phyloP scores from a whole-genome alignment of 2,329 filamentous ascomycete genomes.

The Teratosphaeria pseudoeucalypti region DNA sequence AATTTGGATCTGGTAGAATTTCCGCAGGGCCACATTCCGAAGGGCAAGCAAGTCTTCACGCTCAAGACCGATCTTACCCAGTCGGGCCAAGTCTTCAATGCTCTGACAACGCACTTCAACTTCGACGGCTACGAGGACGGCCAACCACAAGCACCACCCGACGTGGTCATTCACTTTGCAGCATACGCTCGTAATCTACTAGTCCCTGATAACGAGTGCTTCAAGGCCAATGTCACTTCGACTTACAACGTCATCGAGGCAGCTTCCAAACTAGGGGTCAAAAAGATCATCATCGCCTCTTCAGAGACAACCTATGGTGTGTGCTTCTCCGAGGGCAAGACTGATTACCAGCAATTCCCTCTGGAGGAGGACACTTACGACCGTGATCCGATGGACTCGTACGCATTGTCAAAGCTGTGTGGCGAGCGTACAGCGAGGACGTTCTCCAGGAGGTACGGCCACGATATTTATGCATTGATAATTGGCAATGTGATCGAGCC shows the following conservation, averaged over 20 bases:
- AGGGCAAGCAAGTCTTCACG: slow-evolving; percentile 34
- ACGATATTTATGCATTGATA: slow-evolving; percentile 50
- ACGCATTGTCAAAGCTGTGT: slow-evolving; percentile 51
- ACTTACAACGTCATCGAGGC: slow-evolving; percentile 56
- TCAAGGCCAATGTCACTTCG: slow-evolving; percentile 43
- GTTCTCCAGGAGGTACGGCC: slow-evolving; percentile 45
- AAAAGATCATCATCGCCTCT: slow-evolving; percentile 52
- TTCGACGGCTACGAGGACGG: slow-evolving; percentile 40
- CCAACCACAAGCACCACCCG: slow-evolving; percentile 37
- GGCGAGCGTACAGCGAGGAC: slow-evolving; percentile 47
- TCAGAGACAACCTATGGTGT: slow-evolving; percentile 53
- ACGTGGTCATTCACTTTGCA: slow-evolving; percentile 53
- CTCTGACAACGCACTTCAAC: slow-evolving; percentile 47
- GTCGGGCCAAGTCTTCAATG: slow-evolving; percentile 46
- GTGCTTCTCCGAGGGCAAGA: slow-evolving; percentile 49
- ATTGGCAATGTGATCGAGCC: slow-evolving; percentile 54
- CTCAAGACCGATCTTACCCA: slow-evolving; percentile 47
- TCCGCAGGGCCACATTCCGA: slow-evolving; percentile 24
- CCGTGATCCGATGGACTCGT: slow-evolving; percentile 51
- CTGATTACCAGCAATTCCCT: slow-evolving; percentile 48
- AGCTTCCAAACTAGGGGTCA: slow-evolving; percentile 50
- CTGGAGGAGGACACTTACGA: slow-evolving; percentile 47
- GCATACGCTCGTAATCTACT: slow-evolving; percentile 51
- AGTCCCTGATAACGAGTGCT: slow-evolving; percentile 51
- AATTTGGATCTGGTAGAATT: slow-evolving; percentile 45